These are phyloP conservation scores for Talaromyces thailandensis DNA, from an alignment of 495 filamentous ascomycete species.

Conservation along the genomic window DNA sequence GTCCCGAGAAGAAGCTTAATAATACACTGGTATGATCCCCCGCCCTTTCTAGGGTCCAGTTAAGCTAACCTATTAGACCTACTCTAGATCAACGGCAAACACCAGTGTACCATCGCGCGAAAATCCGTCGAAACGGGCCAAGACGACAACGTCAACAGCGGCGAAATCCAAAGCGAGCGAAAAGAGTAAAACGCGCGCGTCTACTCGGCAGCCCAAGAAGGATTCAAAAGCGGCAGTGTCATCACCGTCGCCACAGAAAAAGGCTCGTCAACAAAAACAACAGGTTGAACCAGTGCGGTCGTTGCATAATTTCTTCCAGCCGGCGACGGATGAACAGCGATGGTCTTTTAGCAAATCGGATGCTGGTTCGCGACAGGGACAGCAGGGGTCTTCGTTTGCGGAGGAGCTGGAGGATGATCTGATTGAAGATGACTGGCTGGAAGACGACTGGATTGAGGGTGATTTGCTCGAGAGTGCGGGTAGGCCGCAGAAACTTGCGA, in stretches of 20 bases:
- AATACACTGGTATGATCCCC: neutral
- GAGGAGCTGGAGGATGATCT: constrained; percentile 27
- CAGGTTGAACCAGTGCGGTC: constrained; percentile 5
- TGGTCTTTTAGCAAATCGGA: constrained; percentile 24
- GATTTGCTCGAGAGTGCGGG: constrained; percentile 22
- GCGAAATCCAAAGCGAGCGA: neutral
- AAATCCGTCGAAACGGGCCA: neutral
- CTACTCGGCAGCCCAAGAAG: neutral
- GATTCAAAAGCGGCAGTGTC: neutral
- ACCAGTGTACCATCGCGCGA: neutral
- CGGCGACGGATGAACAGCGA: constrained; percentile 19
- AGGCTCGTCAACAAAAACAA: neutral
- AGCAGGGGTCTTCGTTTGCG: neutral
- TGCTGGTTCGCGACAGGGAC: constrained; percentile 8
- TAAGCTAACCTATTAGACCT: neutral
- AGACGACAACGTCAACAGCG: constrained; percentile 2
- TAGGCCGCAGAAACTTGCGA: neutral
- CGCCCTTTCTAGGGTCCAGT: neutral
- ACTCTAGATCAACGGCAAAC: neutral
- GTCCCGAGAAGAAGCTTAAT: neutral
- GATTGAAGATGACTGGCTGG: constrained; percentile 42
- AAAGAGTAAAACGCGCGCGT: neutral
- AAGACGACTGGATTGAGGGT: constrained; percentile 33
- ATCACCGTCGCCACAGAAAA: constrained; percentile 5
- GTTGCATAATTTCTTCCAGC: constrained; percentile 13